Percentiles rank a stretch among this genome's conserved stretches.
These are phyloP conservation scores for Plasmodium reichenowi DNA, from an alignment of 169 alveolate species.

Conservation along the genomic window DNA sequence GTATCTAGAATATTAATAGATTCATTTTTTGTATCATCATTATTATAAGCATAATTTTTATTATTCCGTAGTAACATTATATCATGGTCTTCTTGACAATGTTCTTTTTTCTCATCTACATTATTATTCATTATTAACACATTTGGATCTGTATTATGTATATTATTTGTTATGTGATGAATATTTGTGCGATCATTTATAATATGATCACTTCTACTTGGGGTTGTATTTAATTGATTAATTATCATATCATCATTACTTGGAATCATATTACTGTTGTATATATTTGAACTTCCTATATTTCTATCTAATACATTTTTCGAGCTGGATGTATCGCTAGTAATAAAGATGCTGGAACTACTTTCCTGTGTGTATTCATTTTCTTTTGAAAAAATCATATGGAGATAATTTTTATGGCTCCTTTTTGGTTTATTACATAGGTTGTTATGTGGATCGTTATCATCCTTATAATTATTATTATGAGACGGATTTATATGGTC, in stretches of 20 bases:
- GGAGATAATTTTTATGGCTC: conserved; percentile 10
- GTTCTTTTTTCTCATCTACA: background rate
- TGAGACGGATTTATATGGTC: too few relatives aligned
- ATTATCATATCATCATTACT: background rate
- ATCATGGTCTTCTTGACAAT: background rate
- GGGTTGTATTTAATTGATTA: background rate
- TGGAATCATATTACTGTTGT: background rate
- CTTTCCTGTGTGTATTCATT: conserved; percentile 42
- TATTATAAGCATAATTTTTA: background rate
- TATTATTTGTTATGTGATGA: background rate
- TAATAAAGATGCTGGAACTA: conserved; percentile 17
- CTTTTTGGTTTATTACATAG: background rate
- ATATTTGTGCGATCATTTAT: background rate
- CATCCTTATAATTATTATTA: background rate
- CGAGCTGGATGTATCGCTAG: conserved; percentile 44
- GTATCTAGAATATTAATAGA: background rate
- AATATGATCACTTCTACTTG: background rate
- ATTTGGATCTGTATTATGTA: background rate
- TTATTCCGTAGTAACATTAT: background rate
- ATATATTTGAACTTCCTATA: conserved; percentile 11
- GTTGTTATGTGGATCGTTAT: background rate
- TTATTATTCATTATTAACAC: background rate
- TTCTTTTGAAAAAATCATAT: conserved; percentile 54
- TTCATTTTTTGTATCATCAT: background rate
- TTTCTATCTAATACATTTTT: conserved; percentile 24